Evolutionary conservation across 164 flowering plant species (phyloP).

Genomic region (Chloranthus sessilifolius): DNA sequence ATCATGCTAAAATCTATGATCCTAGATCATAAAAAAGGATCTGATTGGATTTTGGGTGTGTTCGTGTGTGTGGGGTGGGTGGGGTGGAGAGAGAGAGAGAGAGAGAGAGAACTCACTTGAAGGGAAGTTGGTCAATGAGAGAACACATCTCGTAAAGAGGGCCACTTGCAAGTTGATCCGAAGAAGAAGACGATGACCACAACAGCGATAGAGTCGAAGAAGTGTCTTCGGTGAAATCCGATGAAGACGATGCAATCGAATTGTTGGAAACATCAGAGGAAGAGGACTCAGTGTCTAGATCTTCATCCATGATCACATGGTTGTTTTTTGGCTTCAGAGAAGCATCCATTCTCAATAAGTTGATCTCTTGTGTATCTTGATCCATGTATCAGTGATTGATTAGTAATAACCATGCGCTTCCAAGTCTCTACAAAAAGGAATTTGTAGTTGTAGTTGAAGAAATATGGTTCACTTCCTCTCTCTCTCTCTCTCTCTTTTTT

Average conservation of each 20-base stretch:
- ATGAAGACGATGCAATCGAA: slow-evolving; percentile 19
- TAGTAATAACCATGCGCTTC: background rate
- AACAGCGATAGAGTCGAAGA: slow-evolving; percentile 9
- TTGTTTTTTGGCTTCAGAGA: too few species aligned
- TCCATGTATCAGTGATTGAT: background rate
- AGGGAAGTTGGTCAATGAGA: slow-evolving; percentile 70
- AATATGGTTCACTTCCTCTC: too few species aligned
- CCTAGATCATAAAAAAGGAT: too few species aligned
- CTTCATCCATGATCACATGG: slow-evolving; percentile 12
- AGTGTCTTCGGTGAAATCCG: slow-evolving; percentile 51
- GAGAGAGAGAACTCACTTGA: slow-evolving; percentile 76
- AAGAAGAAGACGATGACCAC: slow-evolving; percentile 23
- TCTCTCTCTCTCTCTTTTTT: too few species aligned
- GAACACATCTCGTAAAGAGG: slow-evolving; percentile 64
- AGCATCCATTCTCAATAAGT: too few species aligned
- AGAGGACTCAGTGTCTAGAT: slow-evolving; percentile 23
- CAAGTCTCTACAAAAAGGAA: too few species aligned
- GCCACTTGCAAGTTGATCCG: slow-evolving; percentile 26
- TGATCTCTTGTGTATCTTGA: too few species aligned
- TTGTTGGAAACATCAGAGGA: slow-evolving; percentile 23
- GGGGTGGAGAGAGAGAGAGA: too few species aligned
- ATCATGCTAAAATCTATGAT: too few species aligned
- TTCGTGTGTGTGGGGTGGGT: too few species aligned
- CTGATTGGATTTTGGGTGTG: too few species aligned
- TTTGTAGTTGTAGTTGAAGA: too few species aligned